Conservation (phyloP, 2,329 filamentous ascomycete species). For the Hymenoscyphus infarciens region DNA sequence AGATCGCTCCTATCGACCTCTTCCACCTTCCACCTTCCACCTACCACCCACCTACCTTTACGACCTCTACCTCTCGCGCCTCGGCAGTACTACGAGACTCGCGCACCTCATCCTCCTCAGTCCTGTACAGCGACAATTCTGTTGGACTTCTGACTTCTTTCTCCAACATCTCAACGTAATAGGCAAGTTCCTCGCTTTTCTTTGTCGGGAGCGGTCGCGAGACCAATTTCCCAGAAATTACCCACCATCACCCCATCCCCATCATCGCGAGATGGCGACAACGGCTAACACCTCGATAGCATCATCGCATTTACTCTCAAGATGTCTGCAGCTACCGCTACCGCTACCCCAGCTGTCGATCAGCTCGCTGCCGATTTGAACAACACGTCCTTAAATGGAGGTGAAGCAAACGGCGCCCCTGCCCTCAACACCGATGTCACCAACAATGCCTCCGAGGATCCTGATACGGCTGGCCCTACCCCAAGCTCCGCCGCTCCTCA, state of each 20-base stretch:
- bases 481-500: slow-evolving; percentile 69
- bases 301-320: slow-evolving; percentile 35
- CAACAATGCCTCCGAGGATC: slow-evolving; percentile 51
- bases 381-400: slow-evolving; percentile 66
- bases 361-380: slow-evolving; percentile 77
- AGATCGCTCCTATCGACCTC: slow-evolving; percentile 27
- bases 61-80: slow-evolving; percentile 19
- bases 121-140: slow-evolving; percentile 21
- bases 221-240: slow-evolving; percentile 3
- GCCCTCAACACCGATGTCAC: slow-evolving; percentile 72
- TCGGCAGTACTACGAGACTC: slow-evolving; percentile 23
- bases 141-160: slow-evolving; percentile 18
- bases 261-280: slow-evolving; percentile 4
- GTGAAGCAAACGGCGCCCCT: slow-evolving; percentile 62
- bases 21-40: no score
- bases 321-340: slow-evolving; percentile 60
- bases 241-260: not conserved
- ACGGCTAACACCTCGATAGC: slow-evolving; percentile 21
- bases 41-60: slow-evolving; percentile 10
- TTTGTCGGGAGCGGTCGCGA: slow-evolving; percentile 15
- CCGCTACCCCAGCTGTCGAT: slow-evolving; percentile 61
- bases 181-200: slow-evolving; percentile 21
- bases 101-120: slow-evolving; percentile 21
- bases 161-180: slow-evolving; percentile 26
- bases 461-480: slow-evolving; percentile 64